These are phyloP conservation scores for Phytopythium boreale DNA, from an alignment of 352 stramenopile species.

Conservation along the genomic window DNA sequence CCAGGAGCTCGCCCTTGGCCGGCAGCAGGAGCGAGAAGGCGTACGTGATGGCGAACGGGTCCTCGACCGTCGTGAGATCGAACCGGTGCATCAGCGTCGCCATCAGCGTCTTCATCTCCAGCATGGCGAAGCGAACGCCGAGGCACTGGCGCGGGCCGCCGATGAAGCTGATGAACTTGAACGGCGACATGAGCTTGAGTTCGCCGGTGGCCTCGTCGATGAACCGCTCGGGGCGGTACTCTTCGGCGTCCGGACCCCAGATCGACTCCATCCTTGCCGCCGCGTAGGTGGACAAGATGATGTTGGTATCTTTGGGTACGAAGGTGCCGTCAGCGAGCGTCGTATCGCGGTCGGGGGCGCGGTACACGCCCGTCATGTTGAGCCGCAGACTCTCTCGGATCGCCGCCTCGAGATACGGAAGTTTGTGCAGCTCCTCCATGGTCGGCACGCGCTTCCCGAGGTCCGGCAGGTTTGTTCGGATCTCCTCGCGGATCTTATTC, in stretches of 20 bases:
- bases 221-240: slow-evolving; percentile 53
- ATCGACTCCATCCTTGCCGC: slow-evolving; percentile 42
- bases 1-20: slow-evolving; percentile 33
- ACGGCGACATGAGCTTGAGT: slow-evolving; percentile 32
- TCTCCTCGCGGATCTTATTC: slow-evolving; percentile 40
- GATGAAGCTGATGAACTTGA: slow-evolving; percentile 72
- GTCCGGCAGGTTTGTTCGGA: slow-evolving; percentile 32
- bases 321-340: slow-evolving; percentile 69
- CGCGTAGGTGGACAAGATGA: slow-evolving; percentile 51
- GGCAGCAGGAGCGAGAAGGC: slow-evolving; percentile 26
- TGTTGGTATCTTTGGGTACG: slow-evolving; percentile 38
- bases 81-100: slow-evolving; percentile 48
- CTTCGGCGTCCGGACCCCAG: slow-evolving; percentile 55
- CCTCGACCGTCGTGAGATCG: slow-evolving; percentile 32
- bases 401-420: slow-evolving; percentile 53
- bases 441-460: slow-evolving; percentile 19
- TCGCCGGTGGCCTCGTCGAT: slow-evolving; percentile 37
- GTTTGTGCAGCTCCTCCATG: slow-evolving; percentile 39
- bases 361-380: slow-evolving; percentile 40
- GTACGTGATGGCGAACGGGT: slow-evolving; percentile 43
- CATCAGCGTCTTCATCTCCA: slow-evolving; percentile 70
- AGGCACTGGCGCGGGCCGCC: slow-evolving; percentile 64
- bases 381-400: slow-evolving; percentile 65
- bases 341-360: slow-evolving; percentile 37
- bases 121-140: slow-evolving; percentile 54